Evolutionary conservation across 768 basidiomycete species (phyloP).

Genomic region (Agrocybe praecox): DNA sequence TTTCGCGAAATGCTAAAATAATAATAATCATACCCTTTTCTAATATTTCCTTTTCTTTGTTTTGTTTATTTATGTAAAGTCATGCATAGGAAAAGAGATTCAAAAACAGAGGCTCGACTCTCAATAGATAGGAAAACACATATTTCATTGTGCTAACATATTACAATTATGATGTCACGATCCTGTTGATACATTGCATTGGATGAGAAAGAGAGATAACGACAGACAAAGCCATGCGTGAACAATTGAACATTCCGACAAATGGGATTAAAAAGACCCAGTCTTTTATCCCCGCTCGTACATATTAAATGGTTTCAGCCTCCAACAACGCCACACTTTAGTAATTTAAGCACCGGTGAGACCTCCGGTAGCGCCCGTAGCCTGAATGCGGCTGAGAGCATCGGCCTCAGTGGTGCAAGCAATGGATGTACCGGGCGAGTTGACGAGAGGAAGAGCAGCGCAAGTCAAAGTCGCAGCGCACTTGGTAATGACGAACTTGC

Average conservation of each 20-base stretch:
- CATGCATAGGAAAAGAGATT: too few relatives aligned
- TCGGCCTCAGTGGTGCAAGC: conserved; percentile 52
- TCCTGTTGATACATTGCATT: neutral
- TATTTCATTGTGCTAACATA: neutral
- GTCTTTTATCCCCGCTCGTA: conserved; percentile 3
- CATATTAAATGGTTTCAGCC: neutral
- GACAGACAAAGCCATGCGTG: neutral
- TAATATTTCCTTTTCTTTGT: too few relatives aligned
- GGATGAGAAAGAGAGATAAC: neutral
- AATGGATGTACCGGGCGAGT: conserved; percentile 52
- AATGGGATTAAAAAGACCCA: neutral
- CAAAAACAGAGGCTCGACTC: too few relatives aligned
- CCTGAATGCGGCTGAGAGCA: conserved; percentile 42
- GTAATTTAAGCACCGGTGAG: conserved; percentile 34
- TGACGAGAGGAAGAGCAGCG: conserved; percentile 57
- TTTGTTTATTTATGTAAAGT: too few relatives aligned
- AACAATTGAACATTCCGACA: neutral
- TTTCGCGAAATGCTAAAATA: conserved; percentile 16
- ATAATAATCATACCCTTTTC: too few relatives aligned
- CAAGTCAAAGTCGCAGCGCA: conserved; percentile 44
- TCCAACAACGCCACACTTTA: neutral
- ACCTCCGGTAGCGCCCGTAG: conserved; percentile 44
- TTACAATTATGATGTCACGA: neutral
- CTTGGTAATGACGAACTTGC: conserved; percentile 40
- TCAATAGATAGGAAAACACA: neutral